Evolutionary conservation across 2,329 filamentous ascomycete species (phyloP), one percentile per base, ranked within the genome.

Genomic region (Penicillium aurantiogriseum): DNA sequence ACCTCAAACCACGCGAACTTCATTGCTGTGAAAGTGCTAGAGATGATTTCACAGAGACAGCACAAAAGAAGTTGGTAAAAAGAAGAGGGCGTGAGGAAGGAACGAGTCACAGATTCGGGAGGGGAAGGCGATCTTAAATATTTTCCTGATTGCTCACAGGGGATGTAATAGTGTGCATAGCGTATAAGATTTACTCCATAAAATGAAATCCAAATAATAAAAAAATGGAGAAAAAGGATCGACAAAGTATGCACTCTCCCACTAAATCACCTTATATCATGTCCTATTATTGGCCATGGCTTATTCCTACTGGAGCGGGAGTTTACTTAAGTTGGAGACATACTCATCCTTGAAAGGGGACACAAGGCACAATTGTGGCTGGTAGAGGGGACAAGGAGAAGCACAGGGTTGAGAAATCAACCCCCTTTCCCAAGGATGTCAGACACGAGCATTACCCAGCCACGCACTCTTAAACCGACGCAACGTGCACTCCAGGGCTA

Each of bases 1-100:
- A 67, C 64, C 63, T 74, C 67, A 25, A 74, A 54, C 71, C 67
- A 74, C 57, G 66, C 62, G 58, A 73, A 63, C 68, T 67, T 74
- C 74, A 76, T 76, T 65, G 59, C 58, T 51, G 47, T 36, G 36
- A 29, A 19, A 52, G 11, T 27, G 39, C 39, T 51, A 7, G 35
- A 42, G 15, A 42, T 3, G 5, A 23, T 11, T 23, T 36, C 27
- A 52, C 31, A 13, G 21, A 19, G 31, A 19, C 49, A 51, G 31
- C 40, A 35, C 10, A n/a, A 35, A 15, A 31, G 6, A 25, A 31
- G 17, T 4, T 23, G 5, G n/a, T 17, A 27, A 27, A 27, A 21
- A 25, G 33, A 47, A 23, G 4, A 48, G 7, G 19, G 15, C 3
- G 10, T 29, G 10, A 27, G 23, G 51, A 54, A 39, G 27, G 33